Evolutionary conservation across 306 rosid genomes (phyloP).

Genomic region (Fragaria ananassa): DNA sequence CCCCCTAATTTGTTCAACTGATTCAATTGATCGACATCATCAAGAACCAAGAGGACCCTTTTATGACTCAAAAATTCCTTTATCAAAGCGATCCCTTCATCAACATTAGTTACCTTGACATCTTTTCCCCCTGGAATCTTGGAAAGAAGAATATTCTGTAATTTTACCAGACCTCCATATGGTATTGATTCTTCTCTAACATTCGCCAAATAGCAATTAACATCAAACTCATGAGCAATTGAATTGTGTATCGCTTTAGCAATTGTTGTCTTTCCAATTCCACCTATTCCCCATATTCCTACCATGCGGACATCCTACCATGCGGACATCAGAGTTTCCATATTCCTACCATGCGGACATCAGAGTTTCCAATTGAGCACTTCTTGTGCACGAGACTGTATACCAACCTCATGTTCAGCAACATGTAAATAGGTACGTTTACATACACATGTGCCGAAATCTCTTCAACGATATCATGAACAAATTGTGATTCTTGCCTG

Average conservation of each 20-base stretch:
- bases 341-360: not conserved
- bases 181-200: not conserved
- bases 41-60: not conserved
- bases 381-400: not conserved
- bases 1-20: not conserved
- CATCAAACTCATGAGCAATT: not conserved
- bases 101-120: not conserved
- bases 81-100: not conserved
- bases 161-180: not conserved
- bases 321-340: not conserved
- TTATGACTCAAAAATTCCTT: not conserved
- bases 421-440: not conserved
- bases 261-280: not conserved
- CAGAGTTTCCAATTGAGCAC: not conserved
- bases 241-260: not conserved
- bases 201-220: not conserved
- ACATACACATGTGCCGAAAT: not conserved
- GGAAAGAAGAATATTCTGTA: not conserved
- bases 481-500: not conserved
- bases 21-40: not conserved
- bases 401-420: not conserved
- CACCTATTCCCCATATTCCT: not conserved
- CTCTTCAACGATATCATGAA: not conserved
- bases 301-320: no score
- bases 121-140: not conserved